Evolutionary conservation across 306 rosid genomes (phyloP).

Genomic region (Parietaria judaica): DNA sequence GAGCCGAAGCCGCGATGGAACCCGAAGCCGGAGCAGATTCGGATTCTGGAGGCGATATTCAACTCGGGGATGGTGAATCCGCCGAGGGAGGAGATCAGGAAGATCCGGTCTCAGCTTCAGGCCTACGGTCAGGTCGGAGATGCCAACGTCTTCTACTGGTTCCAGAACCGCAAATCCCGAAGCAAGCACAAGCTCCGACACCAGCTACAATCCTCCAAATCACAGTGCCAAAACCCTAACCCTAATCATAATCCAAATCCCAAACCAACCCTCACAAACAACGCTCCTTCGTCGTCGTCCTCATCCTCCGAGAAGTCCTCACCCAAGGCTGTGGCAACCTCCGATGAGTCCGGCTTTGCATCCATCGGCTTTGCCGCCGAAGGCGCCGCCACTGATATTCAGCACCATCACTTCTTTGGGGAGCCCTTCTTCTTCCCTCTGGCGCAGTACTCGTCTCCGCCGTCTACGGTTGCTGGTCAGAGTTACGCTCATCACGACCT

Average conservation of each 20-base stretch:
- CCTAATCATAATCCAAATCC: constrained; percentile 1
- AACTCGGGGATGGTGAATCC: constrained; percentile 98
- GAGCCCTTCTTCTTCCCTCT: constrained; percentile 57
- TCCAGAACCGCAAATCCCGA: constrained; percentile 90
- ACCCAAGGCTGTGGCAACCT: constrained; percentile 21
- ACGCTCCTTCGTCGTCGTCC: constrained; percentile 27
- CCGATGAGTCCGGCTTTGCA: constrained; percentile 15
- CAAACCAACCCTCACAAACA: constrained; percentile 1
- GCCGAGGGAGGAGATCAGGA: constrained; percentile 86
- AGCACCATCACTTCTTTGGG: constrained; percentile 19
- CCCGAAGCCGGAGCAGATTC: constrained; percentile 87
- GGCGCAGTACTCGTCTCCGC: constrained; percentile 1
- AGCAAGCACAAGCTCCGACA: constrained; percentile 97
- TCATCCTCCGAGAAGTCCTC: constrained; percentile 76
- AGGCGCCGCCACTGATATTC: neutral
- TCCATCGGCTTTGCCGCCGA: constrained; percentile 45
- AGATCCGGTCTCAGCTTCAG: constrained; percentile 79
- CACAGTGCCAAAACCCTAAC: constrained; percentile 17
- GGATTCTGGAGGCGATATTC: constrained; percentile 85
- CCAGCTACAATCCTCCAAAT: constrained; percentile 40
- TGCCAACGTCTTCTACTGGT: constrained; percentile 96
- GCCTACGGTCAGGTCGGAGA: constrained; percentile 97
- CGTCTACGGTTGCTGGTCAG: too few species aligned
- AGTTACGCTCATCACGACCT: constrained; percentile 51
- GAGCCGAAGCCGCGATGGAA: constrained; percentile 98